phyloP scores from a whole-genome alignment of 345 rosid species.

The Moricandia moricandioides region DNA sequence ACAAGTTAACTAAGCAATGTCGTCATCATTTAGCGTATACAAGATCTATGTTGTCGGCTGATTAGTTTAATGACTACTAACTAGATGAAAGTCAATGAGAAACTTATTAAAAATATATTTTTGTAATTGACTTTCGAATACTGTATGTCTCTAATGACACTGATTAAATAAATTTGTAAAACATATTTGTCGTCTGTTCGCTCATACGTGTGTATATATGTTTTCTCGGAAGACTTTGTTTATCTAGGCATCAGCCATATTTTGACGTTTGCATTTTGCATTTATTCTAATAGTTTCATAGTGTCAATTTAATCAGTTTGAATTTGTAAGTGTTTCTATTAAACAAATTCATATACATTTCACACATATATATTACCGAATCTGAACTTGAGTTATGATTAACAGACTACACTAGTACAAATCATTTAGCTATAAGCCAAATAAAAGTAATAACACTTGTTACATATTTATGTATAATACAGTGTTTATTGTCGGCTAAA shows the following conservation, averaged over 20 bases:
- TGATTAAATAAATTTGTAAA: neutral
- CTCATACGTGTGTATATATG: neutral
- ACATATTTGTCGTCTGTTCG: neutral
- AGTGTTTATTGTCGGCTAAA: constrained; percentile 1
- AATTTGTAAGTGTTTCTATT: neutral
- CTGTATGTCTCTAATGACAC: neutral
- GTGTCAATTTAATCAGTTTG: neutral
- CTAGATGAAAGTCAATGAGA: neutral
- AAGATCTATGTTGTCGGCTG: neutral
- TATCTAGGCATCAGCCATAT: neutral
- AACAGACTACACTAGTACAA: neutral
- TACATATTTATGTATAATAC: neutral
- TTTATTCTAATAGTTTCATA: neutral
- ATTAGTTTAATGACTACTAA: neutral
- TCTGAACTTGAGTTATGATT: neutral
- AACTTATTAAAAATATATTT: neutral
- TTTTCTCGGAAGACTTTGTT: neutral
- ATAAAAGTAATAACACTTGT: too few species aligned
- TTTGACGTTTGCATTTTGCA: neutral
- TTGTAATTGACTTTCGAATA: neutral
- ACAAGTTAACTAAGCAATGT: neutral
- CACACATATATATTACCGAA: neutral
- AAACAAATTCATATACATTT: neutral
- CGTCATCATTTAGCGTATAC: constrained; percentile 21
- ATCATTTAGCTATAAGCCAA: neutral